A percentile compares a stretch with the other conserved stretches of the same genome.
Evolutionary conservation across 768 basidiomycete genomes (phyloP).

Genomic region (Mycena epipterygia): DNA sequence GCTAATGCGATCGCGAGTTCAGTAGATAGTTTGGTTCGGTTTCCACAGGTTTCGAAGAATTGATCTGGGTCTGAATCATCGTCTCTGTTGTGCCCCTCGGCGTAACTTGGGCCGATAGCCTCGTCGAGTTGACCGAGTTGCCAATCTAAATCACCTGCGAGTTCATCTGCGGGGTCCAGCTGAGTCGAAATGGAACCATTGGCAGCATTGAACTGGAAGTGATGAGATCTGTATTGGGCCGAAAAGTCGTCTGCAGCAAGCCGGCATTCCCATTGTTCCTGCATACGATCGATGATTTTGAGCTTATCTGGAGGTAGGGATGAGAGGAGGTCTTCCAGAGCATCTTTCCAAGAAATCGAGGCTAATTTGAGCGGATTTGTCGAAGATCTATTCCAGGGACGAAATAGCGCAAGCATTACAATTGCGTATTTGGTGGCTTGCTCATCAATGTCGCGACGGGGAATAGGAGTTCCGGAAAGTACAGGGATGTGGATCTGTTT

Average conservation of each 20-base stretch:
- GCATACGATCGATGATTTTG: slow-evolving; percentile 23
- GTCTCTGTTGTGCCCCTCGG: too few relatives aligned
- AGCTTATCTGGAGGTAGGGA: neutral
- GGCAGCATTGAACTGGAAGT: neutral
- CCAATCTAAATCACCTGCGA: slow-evolving; percentile 16
- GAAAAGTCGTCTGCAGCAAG: slow-evolving; percentile 27
- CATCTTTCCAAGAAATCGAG: too few relatives aligned
- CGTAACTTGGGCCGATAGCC: too few relatives aligned
- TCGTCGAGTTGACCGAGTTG: slow-evolving; percentile 17
- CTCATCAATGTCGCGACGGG: too few relatives aligned
- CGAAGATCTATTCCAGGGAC: too few relatives aligned
- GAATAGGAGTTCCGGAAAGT: too few relatives aligned
- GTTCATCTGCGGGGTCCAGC: neutral
- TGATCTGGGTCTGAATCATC: too few relatives aligned
- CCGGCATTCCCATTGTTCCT: slow-evolving; percentile 33
- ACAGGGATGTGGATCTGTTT: too few relatives aligned
- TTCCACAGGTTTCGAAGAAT: slow-evolving; percentile 4
- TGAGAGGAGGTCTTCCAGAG: too few relatives aligned
- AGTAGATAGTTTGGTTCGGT: neutral
- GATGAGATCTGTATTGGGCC: slow-evolving; percentile 3
- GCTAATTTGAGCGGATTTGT: too few relatives aligned
- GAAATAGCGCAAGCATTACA: too few relatives aligned
- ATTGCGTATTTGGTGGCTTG: too few relatives aligned
- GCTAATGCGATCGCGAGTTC: slow-evolving; percentile 12
- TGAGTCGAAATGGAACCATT: neutral